Base-by-base conservation (phyloP, 2,329 filamentous ascomycete species). In the Neoscytalidium dimidiatum region DNA sequence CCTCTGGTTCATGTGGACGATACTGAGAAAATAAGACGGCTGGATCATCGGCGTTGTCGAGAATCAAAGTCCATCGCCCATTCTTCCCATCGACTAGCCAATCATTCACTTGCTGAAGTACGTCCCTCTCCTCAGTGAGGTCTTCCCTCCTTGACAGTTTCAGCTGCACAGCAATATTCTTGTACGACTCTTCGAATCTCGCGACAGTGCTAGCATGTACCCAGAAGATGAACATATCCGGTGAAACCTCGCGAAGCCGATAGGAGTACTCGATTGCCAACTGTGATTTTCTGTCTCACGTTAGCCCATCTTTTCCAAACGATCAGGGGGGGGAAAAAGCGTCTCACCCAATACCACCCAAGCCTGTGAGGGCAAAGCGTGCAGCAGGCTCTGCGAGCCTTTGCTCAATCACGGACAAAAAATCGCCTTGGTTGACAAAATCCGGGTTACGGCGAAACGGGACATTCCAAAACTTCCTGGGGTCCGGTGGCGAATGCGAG, bases 21-120 rank as follows among this genome's bases (percentile, higher is more conserved):
- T 9, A 14, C 3, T 17, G 26, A 1, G 17, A 9, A 2, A 31
- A 51, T 0, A 31, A 29, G 11, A n/a, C 31, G 23, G 11, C 23
- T 4, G n/a, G 8, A 44, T 73, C 68, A 41, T 76, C 73, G 4
- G 70, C 69, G 41, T 75, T 76, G 48, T 78, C 75, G 6, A 77
- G 43, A 7, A 77, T 69, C 44, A 78, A 64, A 4, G 76, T 52
- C 74, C 74, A 77, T 17, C 48, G 62, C 3, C 71, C 71, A 61
- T 69, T 71, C 1, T 44, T 26, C 31, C 68, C 67, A 23, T 71
- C 64, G 31, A 61, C 65, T 7, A 78, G 69, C 71, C 71, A 69
- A 23, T 68, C 58, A 51, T 67, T 57, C 1, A 77, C 73, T 1
- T 74, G 65, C 35, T 61, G 51, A 4, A 70, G 65, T 9, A 73